Base-by-base conservation (phyloP, 2,329 filamentous ascomycete species). In the Sporothrix curviconia region DNA sequence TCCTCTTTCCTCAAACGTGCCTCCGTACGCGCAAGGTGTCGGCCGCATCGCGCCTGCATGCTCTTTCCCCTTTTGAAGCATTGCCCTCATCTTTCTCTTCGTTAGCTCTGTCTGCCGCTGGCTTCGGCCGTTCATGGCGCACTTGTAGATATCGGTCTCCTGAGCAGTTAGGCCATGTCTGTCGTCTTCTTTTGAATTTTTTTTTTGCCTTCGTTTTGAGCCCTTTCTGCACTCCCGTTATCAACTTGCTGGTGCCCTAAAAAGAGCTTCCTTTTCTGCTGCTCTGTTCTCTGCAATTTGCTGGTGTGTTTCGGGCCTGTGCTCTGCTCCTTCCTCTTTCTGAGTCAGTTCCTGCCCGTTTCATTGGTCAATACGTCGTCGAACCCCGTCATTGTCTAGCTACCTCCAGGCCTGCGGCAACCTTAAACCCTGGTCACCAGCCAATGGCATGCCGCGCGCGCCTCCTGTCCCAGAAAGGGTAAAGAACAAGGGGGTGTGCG, bases 391-490 rank as follows among this genome's bases (percentile, higher is more conserved):
- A n/a, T 14, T 39, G 30, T 36, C 49, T 40, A 15, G 8, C 37
- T 36, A n/a, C 14, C 49, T 36, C 36, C 49, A 52, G 49, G 40
- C 34, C n/a, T 52, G 49, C 47, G 47, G 47, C 49, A 52, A 15
- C 36, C 17, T 51, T 39, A n/a, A 40, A 34, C 49, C 46, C 49
- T 52, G 36, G 49, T 52, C 49, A 15, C 37, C 22, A 42, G n/a
- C 49, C 49, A 52, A 52, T 52, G 49, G 15, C 8, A 40, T 8
- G 34, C 49, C 15, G 22, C 50, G 22, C n/a, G n/a, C n/a, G n/a
- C n/a, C 37, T 34, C 32, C 11, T 22, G 4, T 34, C 50, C 50
- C 50, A 32, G 42, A 53, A 22, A 30, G 50, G 50, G 37, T n/a
- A 53, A 42, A 32, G 36, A 53, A 37, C 37, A 42, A 53, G 37